Evolutionary conservation across 352 stramenopile genomes (phyloP).

Genomic region (Globisporangium barbulae): DNA sequence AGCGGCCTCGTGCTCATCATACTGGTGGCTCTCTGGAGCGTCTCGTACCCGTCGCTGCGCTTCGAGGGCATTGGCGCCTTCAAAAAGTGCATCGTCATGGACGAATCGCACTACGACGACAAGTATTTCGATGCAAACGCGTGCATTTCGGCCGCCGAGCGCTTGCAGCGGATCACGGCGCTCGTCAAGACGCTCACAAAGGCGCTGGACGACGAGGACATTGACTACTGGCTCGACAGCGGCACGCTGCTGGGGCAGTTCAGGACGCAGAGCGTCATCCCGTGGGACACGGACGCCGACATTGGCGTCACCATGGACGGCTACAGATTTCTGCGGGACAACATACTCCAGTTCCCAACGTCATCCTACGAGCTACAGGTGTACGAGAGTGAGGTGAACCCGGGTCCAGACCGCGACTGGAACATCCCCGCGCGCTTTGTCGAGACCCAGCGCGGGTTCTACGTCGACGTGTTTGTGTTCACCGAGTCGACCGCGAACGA

Average conservation of each 20-base stretch:
- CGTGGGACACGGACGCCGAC: conserved; percentile 53
- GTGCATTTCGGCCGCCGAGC: conserved; percentile 37
- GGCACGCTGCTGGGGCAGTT: conserved; percentile 58
- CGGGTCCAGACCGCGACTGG: conserved; percentile 33
- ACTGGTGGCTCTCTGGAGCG: neutral
- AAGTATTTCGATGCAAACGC: conserved; percentile 29
- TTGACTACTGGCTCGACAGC: conserved; percentile 72
- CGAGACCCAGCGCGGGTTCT: conserved; percentile 57
- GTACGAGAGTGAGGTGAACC: conserved; percentile 36
- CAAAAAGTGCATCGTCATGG: conserved; percentile 26
- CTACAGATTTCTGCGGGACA: conserved; percentile 36
- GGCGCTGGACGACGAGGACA: conserved; percentile 34
- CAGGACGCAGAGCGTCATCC: conserved; percentile 42
- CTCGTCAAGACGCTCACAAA: conserved; percentile 39
- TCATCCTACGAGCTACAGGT: conserved; percentile 47
- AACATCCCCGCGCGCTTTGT: conserved; percentile 58
- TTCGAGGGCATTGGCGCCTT: neutral
- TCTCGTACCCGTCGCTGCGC: conserved; percentile 5
- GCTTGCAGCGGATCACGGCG: conserved; percentile 33
- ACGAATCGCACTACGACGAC: conserved; percentile 35
- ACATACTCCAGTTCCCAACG: conserved; percentile 20
- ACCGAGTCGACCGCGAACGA: conserved; percentile 26
- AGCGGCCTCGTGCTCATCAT: neutral
- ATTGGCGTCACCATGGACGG: conserved; percentile 44
- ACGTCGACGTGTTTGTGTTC: conserved; percentile 68